Base-by-base conservation (phyloP, 2,329 filamentous ascomycete species). In the Fusarium continuum region DNA sequence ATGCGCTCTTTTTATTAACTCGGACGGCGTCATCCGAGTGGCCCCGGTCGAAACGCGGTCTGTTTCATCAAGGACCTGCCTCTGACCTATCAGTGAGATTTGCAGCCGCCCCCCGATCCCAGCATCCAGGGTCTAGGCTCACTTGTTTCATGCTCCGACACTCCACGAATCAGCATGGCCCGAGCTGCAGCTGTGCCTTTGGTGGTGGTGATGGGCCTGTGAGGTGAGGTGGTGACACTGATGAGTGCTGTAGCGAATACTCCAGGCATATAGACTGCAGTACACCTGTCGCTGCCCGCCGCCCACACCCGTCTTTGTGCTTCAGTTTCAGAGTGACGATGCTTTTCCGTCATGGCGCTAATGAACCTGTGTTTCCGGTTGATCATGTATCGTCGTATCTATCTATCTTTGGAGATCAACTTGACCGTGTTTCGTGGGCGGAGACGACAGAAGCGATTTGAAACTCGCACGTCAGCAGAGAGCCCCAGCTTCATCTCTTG, bases 11-110 rank as follows among this genome's bases (percentile, higher is more conserved):
- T 66, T n/a, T n/a, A n/a, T n/a, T 52, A 62, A 59, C 65, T 60
- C 48, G 22, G 47, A 43, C 57, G 28, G 66, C 54, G 61, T 65
- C 55, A 62, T 62, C 57, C 52, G 55, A 67, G 56, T 52, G 58
- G 35, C 55, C 65, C 65, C 60, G 44, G 69, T 67, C 61, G 70
- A 72, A 72, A 72, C 70, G 58, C 61, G 50, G 62, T 61, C 61
- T 51, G 70, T 72, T 72, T 72, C 70, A 72, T 64, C 62, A 54
- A 56, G 40, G 55, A 38, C 68, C 65, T 44, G 58, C 47, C 22
- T 20, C 45, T 49, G 55, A 41, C 70, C 70, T 71, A 72, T 72
- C 69, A 72, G 55, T 52, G 26, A 52, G 55, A 57, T 57, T 53
- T 44, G 38, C 60, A 67, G 57, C 62, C 55, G 68, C 68, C 58